Evolutionary conservation across 2,329 filamentous ascomycete genomes (phyloP).

Genomic region (Emmonsia crescens): DNA sequence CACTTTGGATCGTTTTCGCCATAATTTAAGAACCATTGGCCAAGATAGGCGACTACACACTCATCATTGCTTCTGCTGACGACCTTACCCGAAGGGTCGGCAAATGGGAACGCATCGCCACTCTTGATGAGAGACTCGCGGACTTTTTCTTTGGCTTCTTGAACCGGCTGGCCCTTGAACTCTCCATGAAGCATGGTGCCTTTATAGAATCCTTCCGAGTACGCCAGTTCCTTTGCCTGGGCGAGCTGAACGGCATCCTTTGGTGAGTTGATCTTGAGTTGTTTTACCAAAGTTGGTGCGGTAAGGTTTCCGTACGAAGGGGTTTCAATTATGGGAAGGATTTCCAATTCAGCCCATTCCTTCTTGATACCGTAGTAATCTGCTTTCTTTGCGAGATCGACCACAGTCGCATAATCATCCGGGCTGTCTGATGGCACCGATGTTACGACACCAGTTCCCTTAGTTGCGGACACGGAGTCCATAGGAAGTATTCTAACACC

Average conservation of each 20-base stretch:
- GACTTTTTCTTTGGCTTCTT: conserved; percentile 77
- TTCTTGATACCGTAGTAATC: conserved; percentile 95
- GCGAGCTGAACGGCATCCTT: conserved; percentile 87
- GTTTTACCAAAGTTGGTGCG: conserved; percentile 73
- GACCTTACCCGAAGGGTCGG: conserved; percentile 83
- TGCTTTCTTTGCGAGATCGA: conserved; percentile 84
- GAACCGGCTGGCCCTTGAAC: conserved; percentile 76
- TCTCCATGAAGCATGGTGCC: conserved; percentile 81
- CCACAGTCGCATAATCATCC: conserved; percentile 84
- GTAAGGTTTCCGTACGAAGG: conserved; percentile 77
- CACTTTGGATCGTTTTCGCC: conserved; percentile 71
- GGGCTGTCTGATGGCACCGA: conserved; percentile 93
- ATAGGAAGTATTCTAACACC: conserved; percentile 87
- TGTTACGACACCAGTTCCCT: conserved; percentile 94
- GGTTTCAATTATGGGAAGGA: conserved; percentile 79
- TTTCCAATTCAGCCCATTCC: conserved; percentile 88
- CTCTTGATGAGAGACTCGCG: conserved; percentile 64
- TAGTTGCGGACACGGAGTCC: conserved; percentile 82
- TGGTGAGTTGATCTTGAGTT: conserved; percentile 91
- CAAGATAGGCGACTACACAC: conserved; percentile 83
- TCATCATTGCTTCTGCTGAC: conserved; percentile 83
- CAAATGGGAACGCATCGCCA: conserved; percentile 78
- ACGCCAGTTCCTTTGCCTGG: conserved; percentile 90
- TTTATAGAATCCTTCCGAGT: conserved; percentile 97
- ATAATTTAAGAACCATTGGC: conserved; percentile 98